Base-by-base conservation (phyloP, 2,329 filamentous ascomycete species). In the Botrytis sinoallii region DNA sequence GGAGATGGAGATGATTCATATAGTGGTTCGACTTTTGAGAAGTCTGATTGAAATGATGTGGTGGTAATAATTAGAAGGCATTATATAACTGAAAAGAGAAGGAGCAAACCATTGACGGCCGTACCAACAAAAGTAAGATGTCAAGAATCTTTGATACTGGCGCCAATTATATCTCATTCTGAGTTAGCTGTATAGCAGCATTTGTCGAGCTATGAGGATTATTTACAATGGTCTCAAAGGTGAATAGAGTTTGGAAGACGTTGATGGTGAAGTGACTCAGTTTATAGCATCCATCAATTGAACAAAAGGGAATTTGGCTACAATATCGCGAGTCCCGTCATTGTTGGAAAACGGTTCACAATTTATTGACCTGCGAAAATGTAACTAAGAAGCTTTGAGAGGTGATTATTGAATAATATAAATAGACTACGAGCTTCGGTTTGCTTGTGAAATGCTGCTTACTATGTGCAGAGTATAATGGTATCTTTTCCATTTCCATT, bases 401-500 rank as follows among this genome's bases (percentile, higher is more conserved):
- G 48, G 48, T 29, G 48, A 68, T 57, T 40, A 57, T 68, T 42
- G 35, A 68, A 68, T 68, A 48, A 22, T 70, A 38, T 74, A 32
- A 44, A 61, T 64, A 42, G 66, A 42, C 25, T 6, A 38, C n/a
- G 22, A 57, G 66, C 46, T 55, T 29, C 14, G 40, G 9, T 48
- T 32, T 57, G 48, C 66, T 42, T 68, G 22, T 57, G 48, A 55
- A 48, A 57, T 16, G 35, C 66, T 68, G 66, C 66, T 55, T 55
- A 57, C 48, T 22, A 57, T 42, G 18, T 68, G 48, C 66, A 68
- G 35, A 42, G 29, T 57, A 68, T 57, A 57, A 68, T 57, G 66
- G 66, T 68, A 68, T 68, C 66, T 55, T 68, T 68, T 68, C 65
- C 65, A 55, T 42, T 57, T 68, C 66, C 66, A 68, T 32, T 42